Evolutionary conservation across 768 basidiomycete species (phyloP).

Genomic region (Agaricus sinodeliciosus): DNA sequence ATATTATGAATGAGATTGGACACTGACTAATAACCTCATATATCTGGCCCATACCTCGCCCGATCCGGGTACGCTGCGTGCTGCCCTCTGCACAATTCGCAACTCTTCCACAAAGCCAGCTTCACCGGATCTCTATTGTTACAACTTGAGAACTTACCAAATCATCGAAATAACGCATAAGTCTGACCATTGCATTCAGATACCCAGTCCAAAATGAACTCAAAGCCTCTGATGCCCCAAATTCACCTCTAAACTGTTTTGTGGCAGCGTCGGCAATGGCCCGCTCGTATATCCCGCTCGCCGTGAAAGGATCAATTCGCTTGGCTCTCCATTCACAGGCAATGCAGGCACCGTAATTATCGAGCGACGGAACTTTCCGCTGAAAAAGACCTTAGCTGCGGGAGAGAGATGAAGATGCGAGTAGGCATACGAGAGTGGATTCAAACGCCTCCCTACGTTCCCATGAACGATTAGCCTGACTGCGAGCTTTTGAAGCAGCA

Average conservation of each 20-base stretch:
- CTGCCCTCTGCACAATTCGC: slow-evolving; percentile 45
- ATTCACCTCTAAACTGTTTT: slow-evolving; percentile 46
- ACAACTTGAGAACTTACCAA: neutral
- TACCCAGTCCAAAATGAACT: slow-evolving; percentile 71
- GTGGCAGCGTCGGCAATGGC: slow-evolving; percentile 69
- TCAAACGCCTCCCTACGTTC: slow-evolving; percentile 62
- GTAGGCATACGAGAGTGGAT: slow-evolving; percentile 43
- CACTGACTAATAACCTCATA: slow-evolving; percentile 59
- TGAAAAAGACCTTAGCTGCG: neutral
- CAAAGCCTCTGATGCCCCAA: slow-evolving; percentile 50
- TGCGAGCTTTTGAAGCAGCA: slow-evolving; percentile 66
- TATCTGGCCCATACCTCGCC: slow-evolving; percentile 79
- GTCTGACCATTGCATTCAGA: slow-evolving; percentile 58
- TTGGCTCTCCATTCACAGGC: slow-evolving; percentile 55
- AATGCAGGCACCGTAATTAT: slow-evolving; percentile 58
- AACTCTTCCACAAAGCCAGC: slow-evolving; percentile 35
- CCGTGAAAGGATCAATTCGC: slow-evolving; percentile 49
- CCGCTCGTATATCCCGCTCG: slow-evolving; percentile 63
- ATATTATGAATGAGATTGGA: neutral
- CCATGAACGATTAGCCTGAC: slow-evolving; percentile 52
- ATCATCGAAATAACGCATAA: neutral
- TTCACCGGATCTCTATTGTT: slow-evolving; percentile 39
- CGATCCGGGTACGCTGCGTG: slow-evolving; percentile 66
- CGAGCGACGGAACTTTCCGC: slow-evolving; percentile 40
- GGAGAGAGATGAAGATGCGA: neutral